Evolutionary conservation across 176 grass and related monocot genomes (phyloP), one percentile per base, ranked within the genome.

Genomic region (Carex scoparia): DNA sequence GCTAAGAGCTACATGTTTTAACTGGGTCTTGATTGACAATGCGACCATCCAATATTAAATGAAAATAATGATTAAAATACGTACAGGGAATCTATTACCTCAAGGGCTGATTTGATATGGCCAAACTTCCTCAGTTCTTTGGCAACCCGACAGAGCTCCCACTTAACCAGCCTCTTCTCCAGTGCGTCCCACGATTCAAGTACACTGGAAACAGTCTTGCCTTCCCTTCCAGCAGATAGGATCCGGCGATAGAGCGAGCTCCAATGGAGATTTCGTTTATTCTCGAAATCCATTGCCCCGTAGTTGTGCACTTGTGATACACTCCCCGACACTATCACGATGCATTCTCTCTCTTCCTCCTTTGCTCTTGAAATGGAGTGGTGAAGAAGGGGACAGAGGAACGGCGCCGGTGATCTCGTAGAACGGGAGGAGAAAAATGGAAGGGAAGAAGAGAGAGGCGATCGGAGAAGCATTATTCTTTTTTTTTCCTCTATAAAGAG

Each of bases 41-140:
- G 38, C 38, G 38, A 40, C 38, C 38, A 40, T 40, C 38, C 38
- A 40, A 40, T 40, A 40, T 5, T 40, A 40, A 40, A 40, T 40
- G 7, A 63, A 60, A 31, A 73, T 44, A 51, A 30, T 37, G 37
- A 75, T 44, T 31, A 12, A 79, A 15, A 15, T 27, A 16, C 23
- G 9, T 27, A 65, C 10, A 32, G 62, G 62, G 10, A 65, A 10
- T 6, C 13, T 70, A 3, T 14, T 82, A 96, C 95, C 88, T 95
- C 89, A 74, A 98, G 88, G 9, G 95, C 93, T 32, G 91, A 87
- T 73, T 86, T 89, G 65, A 86, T 88, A 2, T 91, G 88, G 53
- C 93, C 88, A 84, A 93, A 95, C 76, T 98, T 98, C 16, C 93
- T 87, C 61, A 95, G 89, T 88, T 95, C 93, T 88, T 82, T 93